These are phyloP conservation scores for Iberis pinnata DNA, from an alignment of 345 rosid genomes.

Conservation along the genomic window DNA sequence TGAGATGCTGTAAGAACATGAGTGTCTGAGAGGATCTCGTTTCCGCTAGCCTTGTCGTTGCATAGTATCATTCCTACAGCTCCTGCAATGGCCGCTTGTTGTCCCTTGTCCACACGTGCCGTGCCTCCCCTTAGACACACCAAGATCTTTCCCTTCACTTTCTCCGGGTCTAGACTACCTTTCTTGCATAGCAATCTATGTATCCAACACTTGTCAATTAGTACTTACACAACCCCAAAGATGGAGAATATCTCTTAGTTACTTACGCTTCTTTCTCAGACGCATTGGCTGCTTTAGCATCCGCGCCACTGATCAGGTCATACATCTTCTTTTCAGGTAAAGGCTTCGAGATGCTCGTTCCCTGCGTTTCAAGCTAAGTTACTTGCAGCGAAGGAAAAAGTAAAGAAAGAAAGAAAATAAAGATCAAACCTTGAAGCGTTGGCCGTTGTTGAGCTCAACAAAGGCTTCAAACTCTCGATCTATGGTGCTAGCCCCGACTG, in stretches of 20 bases:
- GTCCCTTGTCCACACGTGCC: constrained; percentile 47
- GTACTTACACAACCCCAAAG: not conserved
- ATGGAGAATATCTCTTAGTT: not conserved
- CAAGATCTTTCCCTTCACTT: constrained; percentile 58
- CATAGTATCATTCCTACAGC: constrained; percentile 69
- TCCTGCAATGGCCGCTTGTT: constrained; percentile 39
- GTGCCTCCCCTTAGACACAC: constrained; percentile 46
- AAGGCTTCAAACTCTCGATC: constrained; percentile 53
- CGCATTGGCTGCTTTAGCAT: constrained; percentile 34
- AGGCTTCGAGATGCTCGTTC: constrained; percentile 48
- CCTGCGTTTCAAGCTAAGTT: constrained; percentile 31
- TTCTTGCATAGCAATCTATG: constrained; percentile 34
- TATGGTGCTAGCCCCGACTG: constrained; percentile 68
- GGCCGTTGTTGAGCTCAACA: constrained; percentile 42
- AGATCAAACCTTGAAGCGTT: constrained; percentile 48
- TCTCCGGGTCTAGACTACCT: constrained; percentile 44
- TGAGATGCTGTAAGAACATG: constrained; percentile 66
- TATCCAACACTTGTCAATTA: not conserved
- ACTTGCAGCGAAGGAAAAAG: constrained; percentile 3
- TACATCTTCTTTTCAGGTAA: constrained; percentile 36
- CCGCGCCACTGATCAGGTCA: constrained; percentile 44
- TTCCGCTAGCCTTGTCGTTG: constrained; percentile 43
- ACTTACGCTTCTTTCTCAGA: constrained; percentile 43
- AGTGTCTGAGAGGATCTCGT: constrained; percentile 42
- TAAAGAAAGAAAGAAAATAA: not conserved